phyloP scores from a whole-genome alignment of 495 filamentous ascomycete genomes.

The Neurospora sp. region DNA sequence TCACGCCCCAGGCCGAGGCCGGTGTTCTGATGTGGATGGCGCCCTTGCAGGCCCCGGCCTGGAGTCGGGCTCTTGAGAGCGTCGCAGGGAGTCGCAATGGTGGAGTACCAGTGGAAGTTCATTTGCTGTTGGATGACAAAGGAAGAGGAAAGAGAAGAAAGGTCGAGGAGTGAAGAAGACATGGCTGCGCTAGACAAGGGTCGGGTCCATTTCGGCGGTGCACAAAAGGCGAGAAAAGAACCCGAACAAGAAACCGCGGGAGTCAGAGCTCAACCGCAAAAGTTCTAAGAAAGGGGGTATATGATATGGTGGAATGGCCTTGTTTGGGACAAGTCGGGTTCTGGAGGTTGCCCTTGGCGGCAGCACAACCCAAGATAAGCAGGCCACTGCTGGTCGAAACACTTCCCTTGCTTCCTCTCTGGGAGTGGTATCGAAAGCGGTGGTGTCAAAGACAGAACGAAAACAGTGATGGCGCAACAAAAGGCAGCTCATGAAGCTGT shows the following conservation, averaged over 20 bases:
- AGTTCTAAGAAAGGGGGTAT: too few relatives aligned
- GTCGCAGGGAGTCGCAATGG: background rate
- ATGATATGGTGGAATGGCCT: slow-evolving; percentile 13
- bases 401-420: slow-evolving; percentile 12
- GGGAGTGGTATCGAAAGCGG: background rate
- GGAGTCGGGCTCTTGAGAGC: background rate
- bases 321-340: slow-evolving; percentile 21
- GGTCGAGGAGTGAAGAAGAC: too few relatives aligned
- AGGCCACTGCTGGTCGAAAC: slow-evolving; percentile 15
- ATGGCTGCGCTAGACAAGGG: too few relatives aligned
- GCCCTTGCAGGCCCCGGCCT: background rate
- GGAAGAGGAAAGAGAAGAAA: too few relatives aligned
- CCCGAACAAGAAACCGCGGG: background rate
- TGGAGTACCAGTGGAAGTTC: background rate
- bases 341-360: slow-evolving; percentile 13
- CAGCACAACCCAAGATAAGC: slow-evolving; percentile 20
- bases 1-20: background rate
- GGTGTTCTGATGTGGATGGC: background rate
- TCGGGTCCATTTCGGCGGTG: too few relatives aligned
- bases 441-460: background rate
- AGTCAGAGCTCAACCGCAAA: background rate
- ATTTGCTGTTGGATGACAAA: too few relatives aligned
- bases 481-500: background rate
- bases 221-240: background rate
- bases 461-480: background rate